phyloP scores from a whole-genome alignment of 164 flowering plant genomes.

The Litsea cubeba region DNA sequence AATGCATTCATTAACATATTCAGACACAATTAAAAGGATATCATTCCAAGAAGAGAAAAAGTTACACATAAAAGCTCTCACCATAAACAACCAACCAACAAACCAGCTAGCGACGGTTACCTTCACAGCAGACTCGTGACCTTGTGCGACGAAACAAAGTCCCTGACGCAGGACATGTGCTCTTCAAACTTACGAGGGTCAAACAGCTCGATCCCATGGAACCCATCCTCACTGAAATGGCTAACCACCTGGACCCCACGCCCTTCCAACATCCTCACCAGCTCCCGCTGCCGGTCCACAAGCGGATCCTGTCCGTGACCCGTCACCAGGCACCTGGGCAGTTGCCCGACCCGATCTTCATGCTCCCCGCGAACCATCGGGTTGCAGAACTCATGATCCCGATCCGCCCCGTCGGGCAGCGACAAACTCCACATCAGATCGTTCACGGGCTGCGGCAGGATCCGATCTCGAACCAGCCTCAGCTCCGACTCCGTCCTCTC shows the following conservation, averaged over 20 bases:
- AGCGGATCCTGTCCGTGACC: constrained; percentile 33
- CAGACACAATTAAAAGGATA: too few species aligned
- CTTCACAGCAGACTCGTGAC: background rate
- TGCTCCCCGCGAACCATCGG: constrained; percentile 27
- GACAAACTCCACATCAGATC: constrained; percentile 52
- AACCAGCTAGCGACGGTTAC: too few species aligned
- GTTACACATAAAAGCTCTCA: too few species aligned
- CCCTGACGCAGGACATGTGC: background rate
- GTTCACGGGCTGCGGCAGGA: constrained; percentile 25
- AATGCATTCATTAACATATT: too few species aligned
- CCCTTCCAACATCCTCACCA: constrained; percentile 22
- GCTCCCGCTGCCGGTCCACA: constrained; percentile 28
- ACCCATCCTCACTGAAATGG: background rate
- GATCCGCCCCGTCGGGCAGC: constrained; percentile 47
- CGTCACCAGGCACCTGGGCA: constrained; percentile 25
- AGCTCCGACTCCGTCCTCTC: constrained; percentile 37
- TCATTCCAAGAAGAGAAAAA: too few species aligned
- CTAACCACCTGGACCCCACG: constrained; percentile 13
- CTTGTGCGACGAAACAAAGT: background rate
- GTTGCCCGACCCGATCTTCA: constrained; percentile 34
- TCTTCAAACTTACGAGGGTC: background rate
- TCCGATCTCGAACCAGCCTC: background rate
- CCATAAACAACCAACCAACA: too few species aligned
- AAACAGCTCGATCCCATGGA: background rate
- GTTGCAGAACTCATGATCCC: constrained; percentile 52